Evolutionary conservation across 1,284 basidiomycete genomes (phyloP).

Genomic region (Pseudozyma hubeiensis): DNA sequence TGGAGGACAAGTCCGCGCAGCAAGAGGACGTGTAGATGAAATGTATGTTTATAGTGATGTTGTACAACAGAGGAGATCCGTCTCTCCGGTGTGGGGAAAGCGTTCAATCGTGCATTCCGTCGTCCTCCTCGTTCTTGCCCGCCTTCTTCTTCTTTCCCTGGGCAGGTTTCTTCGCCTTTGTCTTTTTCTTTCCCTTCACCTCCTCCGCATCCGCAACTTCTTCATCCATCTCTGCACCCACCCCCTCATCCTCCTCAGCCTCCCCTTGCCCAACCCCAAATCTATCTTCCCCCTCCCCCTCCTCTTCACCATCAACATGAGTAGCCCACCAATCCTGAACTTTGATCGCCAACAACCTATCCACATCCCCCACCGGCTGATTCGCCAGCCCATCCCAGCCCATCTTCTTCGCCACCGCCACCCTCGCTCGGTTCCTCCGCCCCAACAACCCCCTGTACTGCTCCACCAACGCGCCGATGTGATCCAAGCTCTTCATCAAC

Average conservation of each 20-base stretch:
- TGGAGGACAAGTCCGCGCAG: not conserved
- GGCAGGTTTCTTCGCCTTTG: slow-evolving; percentile 16
- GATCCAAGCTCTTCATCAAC: slow-evolving; percentile 49
- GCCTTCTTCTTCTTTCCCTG: slow-evolving; percentile 16
- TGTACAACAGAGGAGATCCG: not conserved
- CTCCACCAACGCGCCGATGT: slow-evolving; percentile 38
- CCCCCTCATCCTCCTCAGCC: not conserved
- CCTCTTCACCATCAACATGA: slow-evolving; percentile 18
- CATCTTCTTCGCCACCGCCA: slow-evolving; percentile 32
- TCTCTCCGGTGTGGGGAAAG: not conserved
- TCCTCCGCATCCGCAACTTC: slow-evolving; percentile 7
- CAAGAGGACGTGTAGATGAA: not conserved
- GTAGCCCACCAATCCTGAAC: slow-evolving; percentile 34
- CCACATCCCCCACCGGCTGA: slow-evolving; percentile 31
- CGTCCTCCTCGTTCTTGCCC: slow-evolving; percentile 9
- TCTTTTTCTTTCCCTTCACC: slow-evolving; percentile 7
- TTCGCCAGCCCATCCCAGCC: slow-evolving; percentile 23
- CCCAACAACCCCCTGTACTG: slow-evolving; percentile 40
- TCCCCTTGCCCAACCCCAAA: not conserved
- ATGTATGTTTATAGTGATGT: slow-evolving; percentile 6
- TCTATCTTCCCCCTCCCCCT: slow-evolving; percentile 2
- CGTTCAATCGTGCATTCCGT: slow-evolving; percentile 28
- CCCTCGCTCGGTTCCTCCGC: slow-evolving; percentile 37
- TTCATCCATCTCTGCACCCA: slow-evolving; percentile 1
- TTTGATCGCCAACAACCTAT: slow-evolving; percentile 29